Evolutionary conservation across 345 rosid species (phyloP).

Genomic region (Pelargonium nanum): DNA sequence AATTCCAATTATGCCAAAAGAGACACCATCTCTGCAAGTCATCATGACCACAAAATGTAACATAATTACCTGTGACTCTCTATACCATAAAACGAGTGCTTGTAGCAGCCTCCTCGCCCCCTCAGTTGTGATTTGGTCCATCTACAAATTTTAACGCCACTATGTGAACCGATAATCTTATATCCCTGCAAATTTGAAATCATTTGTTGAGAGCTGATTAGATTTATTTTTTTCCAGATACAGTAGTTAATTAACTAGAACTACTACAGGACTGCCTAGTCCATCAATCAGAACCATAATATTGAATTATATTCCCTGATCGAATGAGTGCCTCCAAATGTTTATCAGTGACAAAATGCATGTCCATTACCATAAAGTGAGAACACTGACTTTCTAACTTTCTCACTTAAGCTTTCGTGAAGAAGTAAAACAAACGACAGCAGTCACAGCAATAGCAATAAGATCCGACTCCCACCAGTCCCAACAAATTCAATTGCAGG

Average conservation of each 20-base stretch:
- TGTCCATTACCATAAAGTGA: not conserved
- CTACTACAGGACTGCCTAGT: not conserved
- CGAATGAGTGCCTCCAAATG: not conserved
- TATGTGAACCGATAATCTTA: conserved; percentile 92
- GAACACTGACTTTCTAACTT: not conserved
- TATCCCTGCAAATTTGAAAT: conserved; percentile 62
- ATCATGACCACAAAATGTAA: not conserved
- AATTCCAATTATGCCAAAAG: not conserved
- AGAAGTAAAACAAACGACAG: no score
- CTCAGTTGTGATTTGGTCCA: conserved; percentile 99
- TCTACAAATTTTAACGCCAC: conserved; percentile 95
- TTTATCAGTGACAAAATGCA: not conserved
- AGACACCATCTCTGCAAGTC: not conserved
- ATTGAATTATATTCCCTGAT: not conserved
- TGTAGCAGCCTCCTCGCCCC: conserved; percentile 99
- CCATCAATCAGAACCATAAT: not conserved
- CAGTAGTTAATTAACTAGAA: not conserved
- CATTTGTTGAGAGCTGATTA: conserved; percentile 4
- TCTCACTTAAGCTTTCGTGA: no score
- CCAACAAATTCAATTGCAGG: not conserved
- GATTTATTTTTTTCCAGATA: not conserved
- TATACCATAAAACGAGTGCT: conserved; percentile 96
- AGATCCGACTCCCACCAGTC: not conserved
- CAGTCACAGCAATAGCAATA: no score
- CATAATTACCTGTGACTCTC: conserved; percentile 85